Conservation (phyloP, 2,329 filamentous ascomycete genomes). For the Colletotrichum musicola region DNA sequence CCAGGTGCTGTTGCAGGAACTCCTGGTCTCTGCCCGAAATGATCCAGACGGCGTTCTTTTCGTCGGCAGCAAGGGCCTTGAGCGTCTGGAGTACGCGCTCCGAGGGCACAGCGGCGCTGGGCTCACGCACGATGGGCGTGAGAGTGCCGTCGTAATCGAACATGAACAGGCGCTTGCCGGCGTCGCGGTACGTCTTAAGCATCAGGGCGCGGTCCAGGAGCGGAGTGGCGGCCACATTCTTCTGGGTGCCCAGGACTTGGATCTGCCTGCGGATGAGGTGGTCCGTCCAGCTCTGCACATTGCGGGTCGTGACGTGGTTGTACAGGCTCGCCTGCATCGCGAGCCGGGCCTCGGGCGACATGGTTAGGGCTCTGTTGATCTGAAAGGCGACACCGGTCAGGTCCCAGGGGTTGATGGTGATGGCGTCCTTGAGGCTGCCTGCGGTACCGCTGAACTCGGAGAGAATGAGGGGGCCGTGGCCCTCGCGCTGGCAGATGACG, state of each 20-base stretch:
- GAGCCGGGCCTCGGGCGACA: conserved; percentile 75
- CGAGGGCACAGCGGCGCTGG: conserved; percentile 88
- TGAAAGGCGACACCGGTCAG: conserved; percentile 84
- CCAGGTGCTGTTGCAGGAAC: conserved; percentile 91
- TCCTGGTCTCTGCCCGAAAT: conserved; percentile 95
- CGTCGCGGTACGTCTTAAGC: conserved; percentile 78
- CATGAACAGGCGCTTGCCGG: conserved; percentile 90
- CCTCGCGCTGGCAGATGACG: conserved; percentile 89
- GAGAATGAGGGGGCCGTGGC: conserved; percentile 88
- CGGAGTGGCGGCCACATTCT: conserved; percentile 82
- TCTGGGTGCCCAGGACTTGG: conserved; percentile 82
- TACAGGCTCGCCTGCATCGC: conserved; percentile 82
- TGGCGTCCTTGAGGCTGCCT: conserved; percentile 84
- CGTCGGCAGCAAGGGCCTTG: conserved; percentile 82
- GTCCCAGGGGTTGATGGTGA: conserved; percentile 98
- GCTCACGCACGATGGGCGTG: conserved; percentile 94
- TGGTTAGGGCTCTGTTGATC: conserved; percentile 84
- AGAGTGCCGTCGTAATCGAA: conserved; percentile 99
- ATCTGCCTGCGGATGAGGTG: conserved; percentile 84
- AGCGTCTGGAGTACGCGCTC: conserved; percentile 85
- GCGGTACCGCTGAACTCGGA: conserved; percentile 98
- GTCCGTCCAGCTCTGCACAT: conserved; percentile 87
- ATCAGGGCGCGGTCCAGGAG: conserved; percentile 81
- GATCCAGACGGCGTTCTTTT: conserved; percentile 94
- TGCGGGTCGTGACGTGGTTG: conserved; percentile 86